Percentiles rank a stretch among this genome's conserved stretches.
Conservation (phyloP, 345 rosid species). For the Xanthoceras sorbifolium region DNA sequence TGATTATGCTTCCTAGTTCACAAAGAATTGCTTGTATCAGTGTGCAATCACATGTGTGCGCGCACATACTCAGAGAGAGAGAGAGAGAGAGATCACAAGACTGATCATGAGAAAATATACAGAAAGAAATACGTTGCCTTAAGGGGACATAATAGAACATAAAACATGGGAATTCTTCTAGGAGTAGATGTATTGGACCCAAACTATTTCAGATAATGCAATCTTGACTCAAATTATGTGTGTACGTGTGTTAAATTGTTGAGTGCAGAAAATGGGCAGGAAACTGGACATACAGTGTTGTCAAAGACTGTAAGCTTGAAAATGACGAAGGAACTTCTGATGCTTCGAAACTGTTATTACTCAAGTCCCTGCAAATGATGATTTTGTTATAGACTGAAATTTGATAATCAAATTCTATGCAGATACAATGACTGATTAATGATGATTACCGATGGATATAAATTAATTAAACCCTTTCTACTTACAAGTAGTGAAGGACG, state of each 20-base stretch:
- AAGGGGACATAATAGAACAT: background rate
- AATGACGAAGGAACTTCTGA: slow-evolving; percentile 61
- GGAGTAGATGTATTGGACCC: background rate
- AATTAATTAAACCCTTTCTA: slow-evolving; percentile 36
- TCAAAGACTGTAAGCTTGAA: slow-evolving; percentile 40
- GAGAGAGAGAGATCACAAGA: background rate
- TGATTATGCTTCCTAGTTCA: background rate
- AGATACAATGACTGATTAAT: background rate
- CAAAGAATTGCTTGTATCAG: background rate
- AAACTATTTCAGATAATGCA: background rate
- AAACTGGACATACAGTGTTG: slow-evolving; percentile 64
- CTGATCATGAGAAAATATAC: background rate
- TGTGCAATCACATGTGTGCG: background rate
- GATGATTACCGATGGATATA: background rate
- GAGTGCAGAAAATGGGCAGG: background rate
- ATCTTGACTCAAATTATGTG: background rate
- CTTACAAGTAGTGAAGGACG: slow-evolving; percentile 67
- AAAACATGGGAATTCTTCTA: background rate
- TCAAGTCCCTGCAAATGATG: slow-evolving; percentile 60
- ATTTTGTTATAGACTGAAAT: slow-evolving; percentile 8
- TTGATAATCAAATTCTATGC: background rate
- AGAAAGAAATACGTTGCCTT: background rate
- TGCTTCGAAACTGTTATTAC: slow-evolving; percentile 61
- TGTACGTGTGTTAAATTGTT: too few relatives aligned
- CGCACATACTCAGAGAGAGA: too few relatives aligned